Percentiles rank a stretch among this genome's conserved stretches.
These are phyloP conservation scores for Corymbia maculata DNA, from an alignment of 345 rosid genomes.

Conservation along the genomic window DNA sequence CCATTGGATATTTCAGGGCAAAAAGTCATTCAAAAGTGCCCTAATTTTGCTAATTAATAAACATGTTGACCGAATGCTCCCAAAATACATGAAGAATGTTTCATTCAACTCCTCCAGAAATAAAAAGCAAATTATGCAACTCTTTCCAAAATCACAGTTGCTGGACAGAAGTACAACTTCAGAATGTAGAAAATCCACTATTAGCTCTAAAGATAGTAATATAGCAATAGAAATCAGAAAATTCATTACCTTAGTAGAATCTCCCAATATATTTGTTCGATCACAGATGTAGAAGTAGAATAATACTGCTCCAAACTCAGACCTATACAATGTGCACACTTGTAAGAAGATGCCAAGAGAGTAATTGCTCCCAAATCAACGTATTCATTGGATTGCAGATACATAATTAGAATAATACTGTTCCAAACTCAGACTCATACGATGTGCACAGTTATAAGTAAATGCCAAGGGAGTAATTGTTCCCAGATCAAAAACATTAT, in stretches of 20 bases:
- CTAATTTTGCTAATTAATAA: background rate
- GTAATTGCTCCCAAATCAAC: background rate
- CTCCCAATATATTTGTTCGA: slow-evolving; percentile 65
- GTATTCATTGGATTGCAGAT: slow-evolving; percentile 35
- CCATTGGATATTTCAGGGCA: background rate
- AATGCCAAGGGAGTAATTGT: background rate
- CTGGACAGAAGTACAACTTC: background rate
- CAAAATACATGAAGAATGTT: background rate
- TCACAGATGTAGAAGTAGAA: slow-evolving; percentile 77
- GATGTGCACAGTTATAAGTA: slow-evolving; percentile 1
- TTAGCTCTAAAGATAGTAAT: background rate
- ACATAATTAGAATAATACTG: slow-evolving; percentile 54
- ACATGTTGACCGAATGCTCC: background rate
- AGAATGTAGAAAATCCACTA: background rate
- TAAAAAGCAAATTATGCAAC: background rate
- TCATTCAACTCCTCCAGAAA: background rate
- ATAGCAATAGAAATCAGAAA: background rate
- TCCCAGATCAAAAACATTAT: background rate
- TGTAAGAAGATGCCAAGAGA: background rate
- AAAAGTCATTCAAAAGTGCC: background rate
- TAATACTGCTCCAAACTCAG: slow-evolving; percentile 75
- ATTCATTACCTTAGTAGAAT: slow-evolving; percentile 64
- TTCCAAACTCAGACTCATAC: slow-evolving; percentile 79
- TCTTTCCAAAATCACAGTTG: background rate
- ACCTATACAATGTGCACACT: slow-evolving; percentile 35